Evolutionary conservation across 2,329 filamentous ascomycete species (phyloP).

Genomic region (Sarocladium brachiariae): DNA sequence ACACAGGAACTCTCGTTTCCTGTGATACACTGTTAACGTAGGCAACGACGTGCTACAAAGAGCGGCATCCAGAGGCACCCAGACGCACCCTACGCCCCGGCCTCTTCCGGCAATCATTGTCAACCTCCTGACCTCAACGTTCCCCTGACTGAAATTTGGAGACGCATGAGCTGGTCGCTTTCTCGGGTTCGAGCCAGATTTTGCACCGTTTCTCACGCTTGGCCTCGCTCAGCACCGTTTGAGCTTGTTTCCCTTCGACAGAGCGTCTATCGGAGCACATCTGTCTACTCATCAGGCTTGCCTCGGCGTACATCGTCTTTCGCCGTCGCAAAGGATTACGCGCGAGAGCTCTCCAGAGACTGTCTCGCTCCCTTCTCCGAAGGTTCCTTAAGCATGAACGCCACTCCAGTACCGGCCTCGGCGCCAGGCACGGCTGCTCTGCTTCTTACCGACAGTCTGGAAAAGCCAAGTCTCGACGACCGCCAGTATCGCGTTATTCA

Average conservation of each 20-base stretch:
- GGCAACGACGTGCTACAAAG: background rate
- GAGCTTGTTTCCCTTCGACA: background rate
- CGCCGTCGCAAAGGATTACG: background rate
- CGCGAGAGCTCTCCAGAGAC: background rate
- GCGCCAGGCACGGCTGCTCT: slow-evolving; percentile 24
- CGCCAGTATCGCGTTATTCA: slow-evolving; percentile 81
- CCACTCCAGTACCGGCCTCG: slow-evolving; percentile 28
- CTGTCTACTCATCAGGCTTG: no score
- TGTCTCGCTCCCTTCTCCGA: background rate
- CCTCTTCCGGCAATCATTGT: no score
- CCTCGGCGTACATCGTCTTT: background rate
- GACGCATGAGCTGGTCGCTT: background rate
- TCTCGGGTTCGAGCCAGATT: background rate
- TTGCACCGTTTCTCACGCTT: background rate
- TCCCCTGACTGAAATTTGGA: background rate
- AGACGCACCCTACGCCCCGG: no score
- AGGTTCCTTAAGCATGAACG: slow-evolving; percentile 21
- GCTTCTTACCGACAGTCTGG: slow-evolving; percentile 60
- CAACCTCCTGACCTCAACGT: background rate
- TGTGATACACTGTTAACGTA: background rate
- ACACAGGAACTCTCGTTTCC: background rate
- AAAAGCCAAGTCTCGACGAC: slow-evolving; percentile 80
- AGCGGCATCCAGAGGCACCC: background rate
- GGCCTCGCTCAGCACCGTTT: background rate
- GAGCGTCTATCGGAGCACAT: background rate